Evolutionary conservation across 2,329 filamentous ascomycete genomes (phyloP).

Genomic region (Alternaria gansuensis): DNA sequence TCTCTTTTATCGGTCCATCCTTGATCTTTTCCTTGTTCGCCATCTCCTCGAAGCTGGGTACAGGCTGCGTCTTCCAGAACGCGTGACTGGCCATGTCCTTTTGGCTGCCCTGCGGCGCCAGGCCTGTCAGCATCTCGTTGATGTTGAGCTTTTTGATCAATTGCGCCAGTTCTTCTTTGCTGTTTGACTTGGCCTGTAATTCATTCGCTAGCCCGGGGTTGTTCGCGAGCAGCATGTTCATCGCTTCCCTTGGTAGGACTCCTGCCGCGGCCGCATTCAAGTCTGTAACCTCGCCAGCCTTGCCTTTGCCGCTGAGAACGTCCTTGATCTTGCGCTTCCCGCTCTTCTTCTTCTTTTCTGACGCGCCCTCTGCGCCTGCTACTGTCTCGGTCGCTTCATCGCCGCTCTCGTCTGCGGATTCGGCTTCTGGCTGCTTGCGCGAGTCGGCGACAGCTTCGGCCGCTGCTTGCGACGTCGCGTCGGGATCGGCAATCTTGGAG

Average conservation of each 20-base stretch:
- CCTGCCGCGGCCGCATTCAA: constrained; percentile 42
- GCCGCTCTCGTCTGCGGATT: constrained; percentile 47
- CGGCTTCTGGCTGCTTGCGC: constrained; percentile 40
- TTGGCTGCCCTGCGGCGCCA: constrained; percentile 83
- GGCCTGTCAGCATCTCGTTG: constrained; percentile 76
- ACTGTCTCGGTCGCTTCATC: constrained; percentile 49
- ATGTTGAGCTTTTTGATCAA: constrained; percentile 70
- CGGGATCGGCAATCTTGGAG: constrained; percentile 68
- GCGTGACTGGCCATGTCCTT: constrained; percentile 98
- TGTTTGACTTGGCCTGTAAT: constrained; percentile 43
- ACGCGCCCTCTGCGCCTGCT: constrained; percentile 45
- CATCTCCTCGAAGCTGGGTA: constrained; percentile 76
- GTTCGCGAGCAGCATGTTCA: constrained; percentile 48
- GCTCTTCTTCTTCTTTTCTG: constrained; percentile 72
- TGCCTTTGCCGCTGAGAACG: constrained; percentile 50
- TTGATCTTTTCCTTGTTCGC: constrained; percentile 57
- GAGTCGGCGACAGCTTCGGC: constrained; percentile 54
- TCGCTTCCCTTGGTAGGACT: constrained; percentile 51
- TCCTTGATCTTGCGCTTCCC: constrained; percentile 70
- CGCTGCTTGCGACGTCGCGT: constrained; percentile 59
- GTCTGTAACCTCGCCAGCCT: constrained; percentile 37
- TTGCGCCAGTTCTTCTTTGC: constrained; percentile 53
- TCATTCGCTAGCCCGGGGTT: constrained; percentile 54
- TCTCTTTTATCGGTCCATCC: constrained; percentile 85
- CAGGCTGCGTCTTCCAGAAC: constrained; percentile 98